Percentiles rank a stretch among this genome's conserved stretches.
phyloP scores from a whole-genome alignment of 2,329 filamentous ascomycete genomes.

The Pseudopyricularia cyperi region DNA sequence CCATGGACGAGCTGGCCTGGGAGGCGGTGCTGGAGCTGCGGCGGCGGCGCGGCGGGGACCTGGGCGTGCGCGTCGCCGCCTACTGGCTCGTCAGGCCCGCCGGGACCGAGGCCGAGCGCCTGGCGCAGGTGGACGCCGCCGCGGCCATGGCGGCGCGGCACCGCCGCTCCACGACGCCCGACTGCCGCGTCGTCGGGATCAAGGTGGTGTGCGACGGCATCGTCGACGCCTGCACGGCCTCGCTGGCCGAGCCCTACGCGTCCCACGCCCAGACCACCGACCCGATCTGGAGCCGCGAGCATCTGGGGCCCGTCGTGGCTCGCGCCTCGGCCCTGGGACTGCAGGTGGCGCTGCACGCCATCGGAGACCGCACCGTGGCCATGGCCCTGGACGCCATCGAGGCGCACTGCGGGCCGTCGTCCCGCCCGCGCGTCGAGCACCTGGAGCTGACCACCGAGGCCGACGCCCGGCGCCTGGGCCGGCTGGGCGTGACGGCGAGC shows the following conservation, averaged over 20 bases:
- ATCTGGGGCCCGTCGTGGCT: slow-evolving; percentile 38
- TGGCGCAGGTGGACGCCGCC: slow-evolving; percentile 36
- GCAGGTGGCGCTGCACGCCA: slow-evolving; percentile 52
- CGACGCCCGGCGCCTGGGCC: slow-evolving; percentile 43
- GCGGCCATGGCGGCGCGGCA: slow-evolving; percentile 31
- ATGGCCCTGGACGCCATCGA: slow-evolving; percentile 45
- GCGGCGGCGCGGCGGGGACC: slow-evolving; percentile 5
- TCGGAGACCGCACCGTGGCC: slow-evolving; percentile 45
- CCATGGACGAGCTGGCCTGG: slow-evolving; percentile 43
- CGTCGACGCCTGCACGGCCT: slow-evolving; percentile 52
- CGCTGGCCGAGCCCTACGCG: slow-evolving; percentile 43
- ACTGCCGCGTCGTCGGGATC: slow-evolving; percentile 43
- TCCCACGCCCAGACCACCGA: slow-evolving; percentile 28
- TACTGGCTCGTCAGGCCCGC: slow-evolving; percentile 41
- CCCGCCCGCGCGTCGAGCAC: slow-evolving; percentile 51
- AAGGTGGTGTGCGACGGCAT: slow-evolving; percentile 55
- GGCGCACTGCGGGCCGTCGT: slow-evolving; percentile 24
- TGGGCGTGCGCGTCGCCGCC: slow-evolving; percentile 36
- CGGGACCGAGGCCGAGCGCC: slow-evolving; percentile 25
- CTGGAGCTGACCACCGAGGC: slow-evolving; percentile 42
- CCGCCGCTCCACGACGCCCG: slow-evolving; percentile 27
- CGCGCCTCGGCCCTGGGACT: slow-evolving; percentile 39
- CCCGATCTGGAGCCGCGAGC: slow-evolving; percentile 39
- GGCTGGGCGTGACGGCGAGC: slow-evolving; percentile 45
- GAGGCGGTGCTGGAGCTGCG: slow-evolving; percentile 31